Percentiles rank a stretch among this genome's conserved stretches.
These are phyloP conservation scores for Candida jianshihensis DNA, from an alignment of 805 yeast species.

Conservation along the genomic window DNA sequence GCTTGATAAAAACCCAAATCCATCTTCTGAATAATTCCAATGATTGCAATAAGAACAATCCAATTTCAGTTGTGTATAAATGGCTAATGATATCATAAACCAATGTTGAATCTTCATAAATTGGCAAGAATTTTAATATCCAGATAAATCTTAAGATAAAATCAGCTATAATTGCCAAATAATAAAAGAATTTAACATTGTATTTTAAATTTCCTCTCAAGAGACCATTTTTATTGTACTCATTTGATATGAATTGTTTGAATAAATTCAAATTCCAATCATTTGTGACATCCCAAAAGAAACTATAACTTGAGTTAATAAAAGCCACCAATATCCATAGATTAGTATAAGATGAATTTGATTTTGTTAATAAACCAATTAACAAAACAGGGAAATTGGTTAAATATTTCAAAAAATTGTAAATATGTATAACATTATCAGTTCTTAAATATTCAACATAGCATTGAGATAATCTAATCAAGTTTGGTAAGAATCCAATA, in stretches of 20 bases:
- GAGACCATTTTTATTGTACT: slow-evolving; percentile 12
- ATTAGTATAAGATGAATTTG: slow-evolving; percentile 8
- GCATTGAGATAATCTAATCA: slow-evolving; percentile 82
- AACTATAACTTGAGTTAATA: slow-evolving; percentile 69
- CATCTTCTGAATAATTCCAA: slow-evolving; percentile 80
- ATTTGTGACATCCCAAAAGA: slow-evolving; percentile 81
- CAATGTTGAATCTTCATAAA: slow-evolving; percentile 9
- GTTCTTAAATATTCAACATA: slow-evolving; percentile 54
- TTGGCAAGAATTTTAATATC: slow-evolving; percentile 48
- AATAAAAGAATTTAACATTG: slow-evolving; percentile 35
- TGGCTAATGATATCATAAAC: slow-evolving; percentile 12
- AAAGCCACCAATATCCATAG: slow-evolving; percentile 35
- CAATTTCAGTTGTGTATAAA: slow-evolving; percentile 40
- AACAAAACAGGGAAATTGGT: slow-evolving; percentile 51
- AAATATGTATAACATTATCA: slow-evolving; percentile 46
- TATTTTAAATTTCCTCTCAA: slow-evolving; percentile 19
- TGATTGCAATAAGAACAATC: slow-evolving; percentile 60
- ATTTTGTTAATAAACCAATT: slow-evolving; percentile 23
- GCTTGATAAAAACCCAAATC: slow-evolving; percentile 81
- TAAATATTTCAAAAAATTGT: slow-evolving; percentile 70
- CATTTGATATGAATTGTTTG: slow-evolving; percentile 14
- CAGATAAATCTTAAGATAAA: slow-evolving; percentile 68
- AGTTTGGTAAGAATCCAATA: slow-evolving; percentile 48
- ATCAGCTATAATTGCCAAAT: slow-evolving; percentile 52
- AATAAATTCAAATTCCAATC: slow-evolving; percentile 80